Percentiles rank a stretch among this genome's conserved stretches.
Evolutionary conservation across 2,329 filamentous ascomycete genomes (phyloP).

Genomic region (Pseudopithomyces chartarum): DNA sequence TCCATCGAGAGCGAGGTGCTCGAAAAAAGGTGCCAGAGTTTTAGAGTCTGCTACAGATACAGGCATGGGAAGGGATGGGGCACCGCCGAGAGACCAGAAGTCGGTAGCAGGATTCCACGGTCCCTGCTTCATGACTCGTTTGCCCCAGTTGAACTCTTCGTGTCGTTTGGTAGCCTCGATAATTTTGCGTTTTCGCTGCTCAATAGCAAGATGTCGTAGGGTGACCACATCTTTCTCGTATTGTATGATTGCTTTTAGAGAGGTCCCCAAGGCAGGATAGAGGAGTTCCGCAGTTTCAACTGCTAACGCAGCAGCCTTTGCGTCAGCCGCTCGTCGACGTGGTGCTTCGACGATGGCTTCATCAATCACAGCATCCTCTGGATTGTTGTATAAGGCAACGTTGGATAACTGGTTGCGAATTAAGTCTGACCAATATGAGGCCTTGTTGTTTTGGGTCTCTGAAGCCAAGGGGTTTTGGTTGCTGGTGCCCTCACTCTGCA

Average conservation of each 20-base stretch:
- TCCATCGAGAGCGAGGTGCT: constrained; percentile 36
- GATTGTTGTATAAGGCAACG: constrained; percentile 11
- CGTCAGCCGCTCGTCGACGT: constrained; percentile 26
- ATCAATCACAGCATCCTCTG: constrained; percentile 17
- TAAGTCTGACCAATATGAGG: too few relatives aligned
- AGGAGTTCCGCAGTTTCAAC: constrained; percentile 25
- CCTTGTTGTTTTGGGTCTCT: too few relatives aligned
- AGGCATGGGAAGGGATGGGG: constrained; percentile 44
- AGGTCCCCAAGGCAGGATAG: constrained; percentile 23
- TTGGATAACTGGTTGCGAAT: constrained; percentile 15
- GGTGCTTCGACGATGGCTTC: constrained; percentile 30
- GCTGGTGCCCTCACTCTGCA: too few relatives aligned
- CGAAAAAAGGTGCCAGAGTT: constrained; percentile 44
- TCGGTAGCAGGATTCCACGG: constrained; percentile 40
- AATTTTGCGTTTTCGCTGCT: constrained; percentile 25
- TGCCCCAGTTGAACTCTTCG: constrained; percentile 26
- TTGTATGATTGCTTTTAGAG: constrained; percentile 26
- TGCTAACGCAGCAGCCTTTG: constrained; percentile 21
- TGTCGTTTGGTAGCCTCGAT: constrained; percentile 23
- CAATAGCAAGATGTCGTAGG: constrained; percentile 22
- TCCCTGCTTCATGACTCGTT: constrained; percentile 39
- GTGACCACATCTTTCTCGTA: constrained; percentile 38
- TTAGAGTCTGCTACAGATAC: constrained; percentile 39
- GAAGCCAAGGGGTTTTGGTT: too few relatives aligned
- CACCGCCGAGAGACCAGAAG: constrained; percentile 35